A percentile compares a stretch with the other conserved stretches of the same genome.
Conservation (phyloP, 2,329 filamentous ascomycete species). For the Arachnopeziza araneosa region DNA sequence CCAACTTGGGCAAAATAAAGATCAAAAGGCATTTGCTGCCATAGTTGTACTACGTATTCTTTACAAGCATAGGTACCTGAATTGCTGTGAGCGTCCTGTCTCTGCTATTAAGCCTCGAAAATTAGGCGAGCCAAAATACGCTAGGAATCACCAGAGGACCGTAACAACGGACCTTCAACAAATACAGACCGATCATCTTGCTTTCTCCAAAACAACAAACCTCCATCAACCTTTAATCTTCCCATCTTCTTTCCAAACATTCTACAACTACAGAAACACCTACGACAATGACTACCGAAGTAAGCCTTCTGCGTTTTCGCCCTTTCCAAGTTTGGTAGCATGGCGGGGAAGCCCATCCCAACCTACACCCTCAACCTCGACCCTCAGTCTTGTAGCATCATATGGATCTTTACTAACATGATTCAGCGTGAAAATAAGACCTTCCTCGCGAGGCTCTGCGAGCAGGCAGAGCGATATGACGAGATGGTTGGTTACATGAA, state of each 20-base stretch:
- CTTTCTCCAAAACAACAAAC: conserved; percentile 8
- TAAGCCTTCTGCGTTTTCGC: conserved; percentile 24
- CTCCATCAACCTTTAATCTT: conserved; percentile 11
- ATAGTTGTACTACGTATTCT: not conserved
- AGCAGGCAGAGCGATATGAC: conserved; percentile 90
- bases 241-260: conserved; percentile 8
- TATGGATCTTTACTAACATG: conserved; percentile 2
- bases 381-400: not conserved
- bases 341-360: not conserved
- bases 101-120: not conserved
- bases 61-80: not conserved
- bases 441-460: conserved; percentile 98
- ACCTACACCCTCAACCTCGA: not conserved
- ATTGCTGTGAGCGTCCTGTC: not conserved
- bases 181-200: not conserved
- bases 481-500: conserved; percentile 99
- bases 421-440: conserved; percentile 70
- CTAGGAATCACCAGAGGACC: not conserved
- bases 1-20: too few species aligned
- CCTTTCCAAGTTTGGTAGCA: conserved; percentile 1
- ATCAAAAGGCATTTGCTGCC: too few species aligned
- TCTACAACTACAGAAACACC: conserved; percentile 8
- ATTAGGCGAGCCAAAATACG: not conserved
- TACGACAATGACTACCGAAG: conserved; percentile 32
- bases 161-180: not conserved